Base-by-base conservation (phyloP, 2,329 filamentous ascomycete species). In the Colletotrichum salicis region DNA sequence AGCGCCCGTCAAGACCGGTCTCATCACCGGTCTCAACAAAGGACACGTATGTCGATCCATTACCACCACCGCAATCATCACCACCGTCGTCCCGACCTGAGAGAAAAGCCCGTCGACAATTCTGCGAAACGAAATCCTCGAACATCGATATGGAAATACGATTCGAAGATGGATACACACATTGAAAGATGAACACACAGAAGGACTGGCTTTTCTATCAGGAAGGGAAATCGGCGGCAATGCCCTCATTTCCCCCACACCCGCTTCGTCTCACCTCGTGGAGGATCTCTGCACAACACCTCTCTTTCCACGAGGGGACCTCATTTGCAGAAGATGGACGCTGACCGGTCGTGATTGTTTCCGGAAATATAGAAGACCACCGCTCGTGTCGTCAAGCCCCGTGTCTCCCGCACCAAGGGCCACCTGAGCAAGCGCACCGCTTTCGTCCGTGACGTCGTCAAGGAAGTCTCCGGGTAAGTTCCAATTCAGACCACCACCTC, bases 361-460 rank as follows among this genome's bases (percentile, higher is more conserved):
- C 76, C 76, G 74, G 72, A 70, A 77, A 74, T 86, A 85, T 86
- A 95, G 92, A 95, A 95, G 91, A 94, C 93, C 86, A 95, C 93
- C 79, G 84, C 91, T 80, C 91, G 94, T 83, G 92, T 93, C 82
- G 85, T 86, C 84, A 95, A 95, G 89, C 90, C 90, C 81, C 91
- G 92, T 81, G 90, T 95, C 81, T 94, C 92, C 82, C 89, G 92
- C 80, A 95, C 92, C 88, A 98, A 98, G 91, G 96, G 96, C 80
- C 94, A 96, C 87, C 89, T 97, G 83, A 97, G 94, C 89, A 97
- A 97, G 92, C 92, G 95, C 82, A 98, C 96, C 80, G 92, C 93
- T 80, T 98, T 99, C 88, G 96, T 98, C 80, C 91, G 96, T 80
- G 95, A 98, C 83, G 93, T 99, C 84, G 94, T 97, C 86, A 97